Conservation (phyloP, 495 filamentous ascomycete species). For the Penicillium canescens region DNA sequence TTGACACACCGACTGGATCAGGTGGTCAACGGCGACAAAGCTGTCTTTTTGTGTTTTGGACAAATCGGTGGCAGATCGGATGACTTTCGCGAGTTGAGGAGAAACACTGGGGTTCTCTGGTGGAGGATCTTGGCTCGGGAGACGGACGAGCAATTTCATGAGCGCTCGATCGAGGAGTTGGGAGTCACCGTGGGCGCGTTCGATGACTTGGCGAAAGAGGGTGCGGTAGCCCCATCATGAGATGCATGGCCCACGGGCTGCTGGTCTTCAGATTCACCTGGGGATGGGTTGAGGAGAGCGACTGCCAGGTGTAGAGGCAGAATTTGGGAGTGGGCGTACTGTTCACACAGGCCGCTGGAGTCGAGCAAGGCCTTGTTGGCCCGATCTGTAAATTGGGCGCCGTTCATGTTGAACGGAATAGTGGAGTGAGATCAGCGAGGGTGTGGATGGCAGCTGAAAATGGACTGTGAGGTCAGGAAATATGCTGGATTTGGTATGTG, state of each 20-base stretch:
- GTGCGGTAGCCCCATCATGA: slow-evolving; percentile 54
- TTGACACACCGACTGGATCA: slow-evolving; percentile 80
- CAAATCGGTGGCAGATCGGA: slow-evolving; percentile 82
- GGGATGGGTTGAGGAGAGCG: slow-evolving; percentile 79
- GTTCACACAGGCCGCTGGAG: slow-evolving; percentile 76
- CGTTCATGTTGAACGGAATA: slow-evolving; percentile 39
- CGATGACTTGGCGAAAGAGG: slow-evolving; percentile 93
- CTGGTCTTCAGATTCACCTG: slow-evolving; percentile 75
- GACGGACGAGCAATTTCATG: slow-evolving; percentile 86
- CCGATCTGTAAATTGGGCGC: slow-evolving; percentile 81
- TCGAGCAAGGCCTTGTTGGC: slow-evolving; percentile 86
- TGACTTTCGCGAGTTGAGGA: slow-evolving; percentile 75
- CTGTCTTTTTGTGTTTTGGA: slow-evolving; percentile 95
- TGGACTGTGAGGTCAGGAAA: slow-evolving; percentile 1
- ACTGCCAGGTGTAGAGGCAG: slow-evolving; percentile 86
- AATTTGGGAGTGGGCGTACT: slow-evolving; percentile 89
- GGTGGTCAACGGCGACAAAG: slow-evolving; percentile 89
- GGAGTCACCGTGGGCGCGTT: slow-evolving; percentile 89
- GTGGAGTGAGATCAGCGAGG: slow-evolving; percentile 7
- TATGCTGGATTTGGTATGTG: background rate
- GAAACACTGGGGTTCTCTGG: slow-evolving; percentile 82
- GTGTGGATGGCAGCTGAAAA: slow-evolving; percentile 1
- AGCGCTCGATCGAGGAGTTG: slow-evolving; percentile 84
- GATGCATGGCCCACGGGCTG: slow-evolving; percentile 62
- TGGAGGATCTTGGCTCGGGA: slow-evolving; percentile 92